phyloP scores from a whole-genome alignment of 2,329 filamentous ascomycete genomes.

The Polytolypa hystricis region DNA sequence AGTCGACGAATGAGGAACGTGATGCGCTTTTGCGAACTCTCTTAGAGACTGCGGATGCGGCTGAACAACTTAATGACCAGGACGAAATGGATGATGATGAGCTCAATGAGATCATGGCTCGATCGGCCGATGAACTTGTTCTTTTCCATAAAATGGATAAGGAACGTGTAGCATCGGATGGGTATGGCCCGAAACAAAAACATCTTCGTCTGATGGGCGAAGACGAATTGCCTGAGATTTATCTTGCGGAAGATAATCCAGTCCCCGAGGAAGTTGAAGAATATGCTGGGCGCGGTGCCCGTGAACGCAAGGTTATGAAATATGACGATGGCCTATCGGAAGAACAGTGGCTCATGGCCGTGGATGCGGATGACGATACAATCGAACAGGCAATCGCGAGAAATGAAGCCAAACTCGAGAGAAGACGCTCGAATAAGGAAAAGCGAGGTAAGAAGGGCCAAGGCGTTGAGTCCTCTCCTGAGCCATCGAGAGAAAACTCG shows the following conservation, averaged over 20 bases:
- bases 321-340: conserved; percentile 97
- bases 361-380: conserved; percentile 90
- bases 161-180: conserved; percentile 53
- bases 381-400: conserved; percentile 87
- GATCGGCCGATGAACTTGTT: conserved; percentile 65
- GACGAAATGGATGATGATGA: conserved; percentile 99
- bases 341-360: conserved; percentile 97
- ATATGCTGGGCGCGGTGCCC: conserved; percentile 73
- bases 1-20: conserved; percentile 95
- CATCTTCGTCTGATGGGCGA: conserved; percentile 76
- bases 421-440: conserved; percentile 63
- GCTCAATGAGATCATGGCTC: conserved; percentile 85
- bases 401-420: conserved; percentile 75
- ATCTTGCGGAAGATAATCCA: conserved; percentile 74
- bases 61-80: conserved; percentile 65
- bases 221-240: conserved; percentile 84
- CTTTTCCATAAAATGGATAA: conserved; percentile 77
- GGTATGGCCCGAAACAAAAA: conserved; percentile 60
- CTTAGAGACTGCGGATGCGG: conserved; percentile 65
- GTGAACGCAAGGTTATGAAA: conserved; percentile 85
- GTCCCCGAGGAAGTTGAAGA: conserved; percentile 70
- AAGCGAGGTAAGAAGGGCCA: conserved; percentile 41
- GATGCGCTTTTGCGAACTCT: conserved; percentile 92
- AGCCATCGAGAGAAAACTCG: conserved; percentile 68
- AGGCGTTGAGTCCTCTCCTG: conserved; percentile 58